Evolutionary conservation across 345 rosid species (phyloP).

Genomic region (Hibiscus tridactylites): DNA sequence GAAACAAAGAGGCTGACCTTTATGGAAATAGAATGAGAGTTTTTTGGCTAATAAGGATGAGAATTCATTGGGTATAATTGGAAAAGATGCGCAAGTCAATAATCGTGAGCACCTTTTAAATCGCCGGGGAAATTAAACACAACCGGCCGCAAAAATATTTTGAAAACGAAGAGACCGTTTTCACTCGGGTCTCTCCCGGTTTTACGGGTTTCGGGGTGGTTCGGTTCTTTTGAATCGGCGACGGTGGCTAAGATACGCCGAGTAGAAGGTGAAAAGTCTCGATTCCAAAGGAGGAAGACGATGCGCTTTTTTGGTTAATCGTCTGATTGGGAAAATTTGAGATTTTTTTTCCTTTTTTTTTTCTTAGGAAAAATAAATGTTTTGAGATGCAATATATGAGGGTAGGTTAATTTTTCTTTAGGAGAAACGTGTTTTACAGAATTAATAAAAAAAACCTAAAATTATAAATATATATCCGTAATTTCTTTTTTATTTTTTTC

Average conservation of each 20-base stretch:
- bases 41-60: background rate
- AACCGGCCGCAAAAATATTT: conserved; percentile 24
- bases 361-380: background rate
- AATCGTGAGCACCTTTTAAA: conserved; percentile 40
- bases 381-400: background rate
- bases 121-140: conserved; percentile 41
- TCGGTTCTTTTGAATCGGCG: conserved; percentile 8
- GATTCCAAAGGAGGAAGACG: conserved; percentile 29
- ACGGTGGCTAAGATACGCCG: conserved; percentile 17
- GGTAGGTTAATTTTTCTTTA: background rate
- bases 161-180: conserved; percentile 15
- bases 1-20: conserved; percentile 19
- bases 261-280: conserved; percentile 25
- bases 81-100: conserved; percentile 36
- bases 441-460: background rate
- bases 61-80: conserved; percentile 2
- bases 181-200: conserved; percentile 3
- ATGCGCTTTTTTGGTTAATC: conserved; percentile 43
- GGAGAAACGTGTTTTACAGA: background rate
- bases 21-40: conserved; percentile 13
- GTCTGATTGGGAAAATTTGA: conserved; percentile 29
- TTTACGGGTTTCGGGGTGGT: conserved; percentile 14
- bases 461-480: background rate
- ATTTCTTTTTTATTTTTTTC: background rate
- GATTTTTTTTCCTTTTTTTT: background rate